A percentile compares a stretch with the other conserved stretches of the same genome.
Evolutionary conservation across 371 early-diverging fungal species (phyloP).

Genomic region (Thermomucor indicae-seudaticae): DNA sequence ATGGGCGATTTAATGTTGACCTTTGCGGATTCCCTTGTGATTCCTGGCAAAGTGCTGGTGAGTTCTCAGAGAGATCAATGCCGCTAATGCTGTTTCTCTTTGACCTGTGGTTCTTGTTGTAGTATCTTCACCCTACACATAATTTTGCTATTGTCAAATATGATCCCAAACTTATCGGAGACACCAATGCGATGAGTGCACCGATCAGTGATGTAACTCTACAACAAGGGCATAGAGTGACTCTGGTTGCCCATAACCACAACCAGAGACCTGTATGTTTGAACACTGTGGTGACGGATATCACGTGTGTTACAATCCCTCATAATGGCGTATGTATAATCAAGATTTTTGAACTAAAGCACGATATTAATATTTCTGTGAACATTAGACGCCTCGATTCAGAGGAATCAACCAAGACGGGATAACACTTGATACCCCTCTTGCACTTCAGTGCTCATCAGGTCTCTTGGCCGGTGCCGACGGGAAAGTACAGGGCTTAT

Average conservation of each 20-base stretch:
- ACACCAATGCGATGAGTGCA: constrained; percentile 67
- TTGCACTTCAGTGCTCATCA: constrained; percentile 78
- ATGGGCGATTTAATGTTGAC: constrained; percentile 72
- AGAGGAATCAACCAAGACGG: constrained; percentile 78
- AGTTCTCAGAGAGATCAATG: neutral
- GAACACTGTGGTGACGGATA: constrained; percentile 73
- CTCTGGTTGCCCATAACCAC: constrained; percentile 74
- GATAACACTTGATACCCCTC: constrained; percentile 82
- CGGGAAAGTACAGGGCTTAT: constrained; percentile 77
- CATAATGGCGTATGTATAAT: constrained; percentile 51
- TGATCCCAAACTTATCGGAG: constrained; percentile 69
- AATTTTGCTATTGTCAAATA: constrained; percentile 74
- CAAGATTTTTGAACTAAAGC: too few relatives aligned
- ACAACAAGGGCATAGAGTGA: constrained; percentile 61
- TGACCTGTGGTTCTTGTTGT: too few relatives aligned
- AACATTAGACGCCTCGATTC: constrained; percentile 84
- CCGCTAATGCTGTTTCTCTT: neutral
- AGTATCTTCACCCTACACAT: constrained; percentile 83
- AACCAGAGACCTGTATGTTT: constrained; percentile 74
- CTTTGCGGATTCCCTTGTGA: constrained; percentile 75
- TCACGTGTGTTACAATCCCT: constrained; percentile 77
- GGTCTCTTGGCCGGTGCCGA: constrained; percentile 78
- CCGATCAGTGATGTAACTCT: constrained; percentile 55
- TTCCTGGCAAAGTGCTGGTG: constrained; percentile 70
- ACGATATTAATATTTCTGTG: too few relatives aligned